Evolutionary conservation across 1,139 yeast genomes (phyloP), one percentile per base, ranked within the genome.

Genomic region (Yamadazyma oceani): DNA sequence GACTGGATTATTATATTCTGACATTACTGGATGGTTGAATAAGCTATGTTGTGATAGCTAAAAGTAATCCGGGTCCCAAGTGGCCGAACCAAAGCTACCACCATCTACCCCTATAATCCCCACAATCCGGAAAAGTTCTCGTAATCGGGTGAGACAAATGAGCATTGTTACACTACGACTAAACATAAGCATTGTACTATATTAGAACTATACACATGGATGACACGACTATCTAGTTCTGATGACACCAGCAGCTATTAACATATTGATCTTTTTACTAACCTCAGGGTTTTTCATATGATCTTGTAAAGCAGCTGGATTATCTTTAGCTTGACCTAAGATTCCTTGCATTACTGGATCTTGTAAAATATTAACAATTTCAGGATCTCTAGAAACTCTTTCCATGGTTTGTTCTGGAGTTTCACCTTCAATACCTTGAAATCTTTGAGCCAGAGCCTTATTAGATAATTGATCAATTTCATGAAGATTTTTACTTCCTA

Each of bases 291-390:
- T 94, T 73, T 80, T 86, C 97, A 94, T 89, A 66, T 94, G 98
- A 53, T 92, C 97, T 60, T 87, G 94, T 52, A 94, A 76, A 34
- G 98, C 97, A 36, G 96, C 96, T 33, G 98, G 98, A 60, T 94
- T 86, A 45, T 82, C 88, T 63, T 85, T 87, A 14, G 97, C 98
- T 69, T 94, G 98, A 49, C 81, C 84, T 59, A 94, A 76, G 51
- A 94, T 92, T 44, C 92, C 85, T 68, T 89, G 94, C 97, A 94
- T 92, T 32, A 92, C 90, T 11, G 98, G 98, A 60, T 92, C 97
- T 62, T 87, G 94, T 65, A 94, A 76, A 52, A 90, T 89, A 42
- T 81, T 75, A 37, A 85, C 89, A 48, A 92, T 84, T 69, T 92
- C 98, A 14, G 98, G 98, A 64, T 94, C 98, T 62, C 85, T 80